Percentiles rank a stretch among this genome's conserved stretches.
Evolutionary conservation across 495 filamentous ascomycete genomes (phyloP).

Genomic region (Xylaria telfairii): DNA sequence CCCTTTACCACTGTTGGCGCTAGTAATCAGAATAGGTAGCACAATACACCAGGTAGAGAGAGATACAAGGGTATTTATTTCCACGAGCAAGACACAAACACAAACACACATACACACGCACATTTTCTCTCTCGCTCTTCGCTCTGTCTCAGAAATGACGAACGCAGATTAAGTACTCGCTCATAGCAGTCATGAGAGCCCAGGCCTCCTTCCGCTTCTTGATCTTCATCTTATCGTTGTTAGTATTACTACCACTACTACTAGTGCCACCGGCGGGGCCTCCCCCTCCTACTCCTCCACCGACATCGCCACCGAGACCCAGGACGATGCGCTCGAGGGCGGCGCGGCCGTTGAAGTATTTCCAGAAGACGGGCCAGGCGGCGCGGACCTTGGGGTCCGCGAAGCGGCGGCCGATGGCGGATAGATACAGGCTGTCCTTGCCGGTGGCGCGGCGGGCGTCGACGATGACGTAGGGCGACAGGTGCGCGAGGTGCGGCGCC

Average conservation of each 20-base stretch:
- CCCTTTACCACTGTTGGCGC: background rate
- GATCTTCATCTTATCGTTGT: constrained; percentile 57
- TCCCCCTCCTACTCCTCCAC: background rate
- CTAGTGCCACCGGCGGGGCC: no score
- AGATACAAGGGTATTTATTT: background rate
- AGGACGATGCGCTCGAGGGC: constrained; percentile 87
- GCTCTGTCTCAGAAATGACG: constrained; percentile 59
- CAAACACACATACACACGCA: background rate
- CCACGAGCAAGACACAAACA: background rate
- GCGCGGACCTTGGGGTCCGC: constrained; percentile 52
- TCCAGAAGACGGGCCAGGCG: constrained; percentile 63
- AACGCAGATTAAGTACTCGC: constrained; percentile 60
- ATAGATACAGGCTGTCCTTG: constrained; percentile 74
- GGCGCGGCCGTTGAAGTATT: constrained; percentile 87
- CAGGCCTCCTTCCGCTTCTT: constrained; percentile 84
- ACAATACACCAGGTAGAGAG: background rate
- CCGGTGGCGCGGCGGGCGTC: constrained; percentile 62
- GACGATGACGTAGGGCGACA: constrained; percentile 58
- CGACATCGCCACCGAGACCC: no score
- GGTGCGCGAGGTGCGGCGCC: constrained; percentile 52
- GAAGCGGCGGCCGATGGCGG: constrained; percentile 70
- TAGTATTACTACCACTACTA: background rate
- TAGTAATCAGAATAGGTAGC: background rate
- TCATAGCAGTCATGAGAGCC: constrained; percentile 68
- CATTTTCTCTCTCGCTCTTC: background rate